Percentiles rank a stretch among this genome's conserved stretches.
phyloP scores from a whole-genome alignment of 768 basidiomycete species.

The Leccinum subgranulosum region DNA sequence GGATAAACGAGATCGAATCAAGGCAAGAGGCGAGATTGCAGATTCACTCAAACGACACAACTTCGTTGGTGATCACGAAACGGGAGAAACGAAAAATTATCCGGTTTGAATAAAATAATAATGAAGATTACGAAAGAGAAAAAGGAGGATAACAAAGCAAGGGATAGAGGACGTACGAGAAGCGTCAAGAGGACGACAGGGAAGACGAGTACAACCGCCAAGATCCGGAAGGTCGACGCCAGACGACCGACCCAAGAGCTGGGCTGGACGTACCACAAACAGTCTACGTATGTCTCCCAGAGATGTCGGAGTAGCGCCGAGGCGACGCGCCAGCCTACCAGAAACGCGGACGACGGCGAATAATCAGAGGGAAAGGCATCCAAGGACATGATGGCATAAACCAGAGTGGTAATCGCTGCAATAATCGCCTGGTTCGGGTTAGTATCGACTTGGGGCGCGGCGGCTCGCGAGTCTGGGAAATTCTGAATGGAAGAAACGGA shows the following conservation, averaged over 20 bases:
- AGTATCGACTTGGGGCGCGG: not conserved
- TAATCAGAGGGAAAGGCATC: constrained; percentile 3
- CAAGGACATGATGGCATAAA: constrained; percentile 9
- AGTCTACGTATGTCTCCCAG: constrained; percentile 59
- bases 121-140: constrained; percentile 7
- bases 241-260: constrained; percentile 66
- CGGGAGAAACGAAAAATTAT: not conserved
- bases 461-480: not conserved
- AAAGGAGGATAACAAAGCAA: constrained; percentile 4
- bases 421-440: not conserved
- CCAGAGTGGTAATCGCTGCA: constrained; percentile 2
- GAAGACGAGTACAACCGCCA: constrained; percentile 49
- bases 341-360: constrained; percentile 22
- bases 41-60: constrained; percentile 1
- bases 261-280: constrained; percentile 62
- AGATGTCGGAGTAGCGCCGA: constrained; percentile 37
- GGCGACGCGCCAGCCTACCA: constrained; percentile 4
- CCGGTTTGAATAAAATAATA: not conserved
- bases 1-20: not conserved
- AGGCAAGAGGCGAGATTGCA: not conserved
- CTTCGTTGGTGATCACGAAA: not conserved
- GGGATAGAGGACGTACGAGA: constrained; percentile 45
- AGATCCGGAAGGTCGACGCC: constrained; percentile 61
- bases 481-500: not conserved
- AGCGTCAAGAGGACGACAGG: constrained; percentile 61